Percentiles rank a stretch among this genome's conserved stretches.
These are phyloP conservation scores for Mycena galopus DNA, from an alignment of 768 basidiomycete genomes.

Conservation along the genomic window DNA sequence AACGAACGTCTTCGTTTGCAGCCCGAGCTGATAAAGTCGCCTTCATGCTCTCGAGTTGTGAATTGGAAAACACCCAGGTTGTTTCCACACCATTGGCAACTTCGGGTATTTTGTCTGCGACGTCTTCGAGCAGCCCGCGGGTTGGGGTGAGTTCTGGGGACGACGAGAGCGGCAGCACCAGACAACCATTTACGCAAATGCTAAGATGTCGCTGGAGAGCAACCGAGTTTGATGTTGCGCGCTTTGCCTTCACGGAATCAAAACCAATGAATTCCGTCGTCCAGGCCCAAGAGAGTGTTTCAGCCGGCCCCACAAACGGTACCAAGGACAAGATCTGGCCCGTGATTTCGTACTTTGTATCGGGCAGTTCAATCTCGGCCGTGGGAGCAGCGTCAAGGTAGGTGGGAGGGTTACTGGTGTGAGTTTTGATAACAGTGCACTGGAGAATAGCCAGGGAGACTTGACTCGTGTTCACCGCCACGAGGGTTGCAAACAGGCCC, in stretches of 20 bases:
- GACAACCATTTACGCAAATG: background rate
- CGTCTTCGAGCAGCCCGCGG: too few species aligned
- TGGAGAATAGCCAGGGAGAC: constrained; percentile 11
- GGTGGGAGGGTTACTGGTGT: background rate
- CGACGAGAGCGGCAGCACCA: background rate
- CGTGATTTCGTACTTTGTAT: constrained; percentile 5
- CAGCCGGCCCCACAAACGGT: background rate
- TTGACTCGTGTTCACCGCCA: background rate
- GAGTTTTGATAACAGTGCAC: constrained; percentile 12
- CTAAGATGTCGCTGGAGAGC: background rate
- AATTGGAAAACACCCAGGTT: background rate
- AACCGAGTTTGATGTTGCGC: too few species aligned
- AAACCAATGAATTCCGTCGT: background rate
- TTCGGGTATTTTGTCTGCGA: too few species aligned
- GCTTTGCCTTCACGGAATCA: too few species aligned
- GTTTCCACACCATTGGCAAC: background rate
- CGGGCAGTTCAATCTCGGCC: constrained; percentile 16
- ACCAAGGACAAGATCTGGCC: constrained; percentile 19
- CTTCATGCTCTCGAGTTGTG: background rate
- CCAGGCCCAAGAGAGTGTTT: constrained; percentile 17
- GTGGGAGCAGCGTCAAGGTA: background rate
- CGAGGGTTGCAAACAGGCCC: background rate
- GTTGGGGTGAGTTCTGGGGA: too few species aligned
- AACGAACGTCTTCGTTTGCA: background rate
- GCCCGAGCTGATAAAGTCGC: background rate